Evolutionary conservation across 768 basidiomycete species (phyloP).

Genomic region (Tricholomella constricta): DNA sequence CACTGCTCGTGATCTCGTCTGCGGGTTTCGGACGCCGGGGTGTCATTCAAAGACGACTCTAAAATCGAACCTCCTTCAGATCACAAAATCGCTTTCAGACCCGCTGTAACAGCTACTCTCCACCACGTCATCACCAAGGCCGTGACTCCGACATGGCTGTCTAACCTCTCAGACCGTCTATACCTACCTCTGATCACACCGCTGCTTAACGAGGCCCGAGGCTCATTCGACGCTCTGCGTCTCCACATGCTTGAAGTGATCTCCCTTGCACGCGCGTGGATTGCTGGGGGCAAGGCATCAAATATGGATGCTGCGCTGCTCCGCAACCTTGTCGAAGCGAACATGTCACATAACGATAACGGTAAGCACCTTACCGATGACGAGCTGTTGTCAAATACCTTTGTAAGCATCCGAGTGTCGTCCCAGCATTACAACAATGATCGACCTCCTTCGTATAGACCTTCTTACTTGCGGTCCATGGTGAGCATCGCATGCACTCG

Average conservation of each 20-base stretch:
- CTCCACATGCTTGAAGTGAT: slow-evolving; percentile 45
- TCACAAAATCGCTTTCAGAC: slow-evolving; percentile 36
- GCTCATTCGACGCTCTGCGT: slow-evolving; percentile 38
- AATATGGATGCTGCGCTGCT: slow-evolving; percentile 40
- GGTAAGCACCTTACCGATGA: slow-evolving; percentile 39
- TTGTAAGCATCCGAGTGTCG: slow-evolving; percentile 37
- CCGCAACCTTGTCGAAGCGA: slow-evolving; percentile 48
- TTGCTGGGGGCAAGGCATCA: slow-evolving; percentile 25
- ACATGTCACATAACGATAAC: slow-evolving; percentile 36
- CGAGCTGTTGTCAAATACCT: slow-evolving; percentile 50
- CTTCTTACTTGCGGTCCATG: slow-evolving; percentile 53
- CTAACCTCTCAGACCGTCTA: slow-evolving; percentile 26
- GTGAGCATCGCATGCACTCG: slow-evolving; percentile 30
- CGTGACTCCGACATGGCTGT: slow-evolving; percentile 36
- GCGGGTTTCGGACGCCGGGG: slow-evolving; percentile 43
- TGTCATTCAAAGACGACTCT: slow-evolving; percentile 34
- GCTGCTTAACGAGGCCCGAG: slow-evolving; percentile 26
- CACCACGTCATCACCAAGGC: slow-evolving; percentile 28
- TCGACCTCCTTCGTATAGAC: slow-evolving; percentile 26
- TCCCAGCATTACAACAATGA: not conserved
- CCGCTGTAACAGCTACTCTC: slow-evolving; percentile 32
- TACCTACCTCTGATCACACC: slow-evolving; percentile 38
- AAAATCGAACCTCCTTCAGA: slow-evolving; percentile 27
- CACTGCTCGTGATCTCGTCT: slow-evolving; percentile 42
- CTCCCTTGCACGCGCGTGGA: slow-evolving; percentile 36